Evolutionary conservation across 768 basidiomycete genomes (phyloP).

Genomic region (Auricularia sp.): DNA sequence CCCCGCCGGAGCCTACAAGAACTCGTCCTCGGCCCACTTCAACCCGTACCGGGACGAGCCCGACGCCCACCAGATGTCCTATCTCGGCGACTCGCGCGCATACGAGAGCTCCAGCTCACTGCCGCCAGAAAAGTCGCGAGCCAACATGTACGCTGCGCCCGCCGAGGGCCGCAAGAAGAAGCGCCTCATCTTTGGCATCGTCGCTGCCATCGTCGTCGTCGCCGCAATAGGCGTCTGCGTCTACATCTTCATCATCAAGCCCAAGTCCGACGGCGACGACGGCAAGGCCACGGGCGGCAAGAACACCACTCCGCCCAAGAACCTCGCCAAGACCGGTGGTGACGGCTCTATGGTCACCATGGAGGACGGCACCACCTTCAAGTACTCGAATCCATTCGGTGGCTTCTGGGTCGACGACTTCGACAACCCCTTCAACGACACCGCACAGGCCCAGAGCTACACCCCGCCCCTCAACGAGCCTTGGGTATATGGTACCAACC

Average conservation of each 20-base stretch:
- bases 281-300: not conserved
- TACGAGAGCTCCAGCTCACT: not conserved
- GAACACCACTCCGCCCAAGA: slow-evolving; percentile 12
- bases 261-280: slow-evolving; percentile 21
- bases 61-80: not conserved
- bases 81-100: not conserved
- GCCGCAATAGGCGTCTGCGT: slow-evolving; percentile 56
- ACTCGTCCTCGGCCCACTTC: not conserved
- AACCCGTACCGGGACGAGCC: slow-evolving; percentile 1
- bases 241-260: slow-evolving; percentile 53
- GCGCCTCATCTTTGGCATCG: slow-evolving; percentile 35
- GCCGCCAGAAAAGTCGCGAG: not conserved
- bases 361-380: slow-evolving; percentile 78
- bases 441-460: slow-evolving; percentile 75
- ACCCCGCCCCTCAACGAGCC: slow-evolving; percentile 74
- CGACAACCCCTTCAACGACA: slow-evolving; percentile 74
- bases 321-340: slow-evolving; percentile 50
- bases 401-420: slow-evolving; percentile 86
- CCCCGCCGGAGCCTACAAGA: not conserved
- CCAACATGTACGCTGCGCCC: not conserved
- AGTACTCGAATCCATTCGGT: slow-evolving; percentile 72
- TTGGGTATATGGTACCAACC: slow-evolving; percentile 68
- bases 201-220: slow-evolving; percentile 38
- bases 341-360: slow-evolving; percentile 67
- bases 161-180: slow-evolving; percentile 22